Evolutionary conservation across 2,329 filamentous ascomycete genomes (phyloP).

Genomic region (Tolypocladium tundrense): DNA sequence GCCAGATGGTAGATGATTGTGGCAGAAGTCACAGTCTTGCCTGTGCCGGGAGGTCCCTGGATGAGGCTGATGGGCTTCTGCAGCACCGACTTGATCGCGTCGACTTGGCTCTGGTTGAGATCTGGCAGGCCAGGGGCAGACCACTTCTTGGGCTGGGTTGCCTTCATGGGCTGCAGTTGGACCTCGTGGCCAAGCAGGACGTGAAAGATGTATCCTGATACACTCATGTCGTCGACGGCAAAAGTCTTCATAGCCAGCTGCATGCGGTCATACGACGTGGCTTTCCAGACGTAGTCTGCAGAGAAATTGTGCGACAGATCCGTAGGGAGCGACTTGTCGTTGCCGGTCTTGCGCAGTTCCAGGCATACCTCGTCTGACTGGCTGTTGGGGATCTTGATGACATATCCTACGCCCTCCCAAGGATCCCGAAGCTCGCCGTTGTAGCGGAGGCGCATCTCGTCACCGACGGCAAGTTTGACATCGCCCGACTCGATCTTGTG

Average conservation of each 20-base stretch:
- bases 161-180: conserved; percentile 89
- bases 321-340: conserved; percentile 90
- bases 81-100: conserved; percentile 88
- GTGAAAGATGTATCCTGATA: conserved; percentile 98
- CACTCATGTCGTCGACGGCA: conserved; percentile 93
- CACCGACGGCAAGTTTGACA: conserved; percentile 93
- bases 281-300: conserved; percentile 98
- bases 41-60: conserved; percentile 91
- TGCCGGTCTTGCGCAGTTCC: conserved; percentile 85
- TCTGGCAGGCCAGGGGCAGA: conserved; percentile 90
- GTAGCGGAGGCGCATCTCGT: conserved; percentile 97
- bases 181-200: conserved; percentile 93
- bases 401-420: conserved; percentile 97
- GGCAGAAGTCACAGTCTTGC: conserved; percentile 96
- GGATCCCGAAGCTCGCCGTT: conserved; percentile 83
- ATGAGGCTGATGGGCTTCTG: conserved; percentile 92
- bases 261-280: conserved; percentile 98
- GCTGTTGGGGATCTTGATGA: conserved; percentile 99
- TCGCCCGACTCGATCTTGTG: conserved; percentile 96
- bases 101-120: conserved; percentile 90
- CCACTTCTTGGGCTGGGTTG: conserved; percentile 91
- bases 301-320: conserved; percentile 98
- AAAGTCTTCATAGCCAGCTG: conserved; percentile 99
- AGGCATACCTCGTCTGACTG: conserved; percentile 96
- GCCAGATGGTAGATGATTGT: conserved; percentile 97